Conservation (phyloP, 768 basidiomycete species). For the Trichaptum fuscoviolaceum region DNA sequence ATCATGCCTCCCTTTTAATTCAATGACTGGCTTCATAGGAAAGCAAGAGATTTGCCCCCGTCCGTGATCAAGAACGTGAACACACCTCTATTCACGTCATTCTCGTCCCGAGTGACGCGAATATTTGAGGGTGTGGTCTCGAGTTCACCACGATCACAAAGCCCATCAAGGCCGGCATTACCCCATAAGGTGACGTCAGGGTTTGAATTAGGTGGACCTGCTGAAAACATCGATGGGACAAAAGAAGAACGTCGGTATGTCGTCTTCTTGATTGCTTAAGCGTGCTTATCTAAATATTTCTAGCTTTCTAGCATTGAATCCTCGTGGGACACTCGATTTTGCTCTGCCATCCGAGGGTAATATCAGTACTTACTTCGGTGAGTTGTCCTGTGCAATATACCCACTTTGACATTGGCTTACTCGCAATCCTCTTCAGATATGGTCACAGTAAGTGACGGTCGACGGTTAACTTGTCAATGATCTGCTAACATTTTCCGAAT, state of each 20-base stretch:
- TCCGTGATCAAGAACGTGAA: slow-evolving; percentile 26
- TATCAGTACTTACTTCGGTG: slow-evolving; percentile 33
- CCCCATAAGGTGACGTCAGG: background rate
- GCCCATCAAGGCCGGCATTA: slow-evolving; percentile 1
- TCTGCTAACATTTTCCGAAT: slow-evolving; percentile 2
- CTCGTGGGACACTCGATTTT: slow-evolving; percentile 38
- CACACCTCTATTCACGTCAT: slow-evolving; percentile 23
- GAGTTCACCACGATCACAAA: slow-evolving; percentile 6
- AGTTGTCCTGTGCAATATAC: background rate
- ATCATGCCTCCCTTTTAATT: slow-evolving; percentile 18
- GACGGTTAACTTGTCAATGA: background rate
- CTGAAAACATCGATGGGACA: slow-evolving; percentile 16
- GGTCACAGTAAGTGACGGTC: slow-evolving; percentile 17
- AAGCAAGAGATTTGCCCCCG: slow-evolving; percentile 18
- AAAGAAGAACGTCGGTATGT: slow-evolving; percentile 20
- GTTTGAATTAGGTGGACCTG: slow-evolving; percentile 13
- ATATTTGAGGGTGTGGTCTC: slow-evolving; percentile 18
- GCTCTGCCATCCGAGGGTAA: slow-evolving; percentile 31
- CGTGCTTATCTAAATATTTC: slow-evolving; percentile 2
- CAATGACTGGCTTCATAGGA: slow-evolving; percentile 16
- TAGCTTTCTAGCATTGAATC: slow-evolving; percentile 38
- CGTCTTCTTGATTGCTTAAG: background rate
- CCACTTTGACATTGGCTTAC: slow-evolving; percentile 9
- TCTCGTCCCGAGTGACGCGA: slow-evolving; percentile 24
- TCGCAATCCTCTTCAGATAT: slow-evolving; percentile 8